A percentile compares a stretch with the other conserved stretches of the same genome.
phyloP scores from a whole-genome alignment of 108 stramenopile genomes.

The Fistulifera pelliculosa region DNA sequence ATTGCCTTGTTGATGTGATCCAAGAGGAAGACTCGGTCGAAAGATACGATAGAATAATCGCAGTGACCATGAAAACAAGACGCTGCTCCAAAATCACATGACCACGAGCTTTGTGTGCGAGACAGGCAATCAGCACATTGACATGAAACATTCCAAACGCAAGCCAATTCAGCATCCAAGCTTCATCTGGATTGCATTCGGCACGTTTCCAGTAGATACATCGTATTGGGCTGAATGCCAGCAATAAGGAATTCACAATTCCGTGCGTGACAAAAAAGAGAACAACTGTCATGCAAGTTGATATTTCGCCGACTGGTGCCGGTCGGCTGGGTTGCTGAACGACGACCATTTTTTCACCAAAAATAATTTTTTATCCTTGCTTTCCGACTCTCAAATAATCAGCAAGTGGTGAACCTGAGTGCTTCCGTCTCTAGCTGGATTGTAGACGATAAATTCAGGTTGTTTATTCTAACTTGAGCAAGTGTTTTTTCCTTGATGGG shows the following conservation, averaged over 20 bases:
- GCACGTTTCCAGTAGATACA: not conserved
- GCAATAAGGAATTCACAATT: slow-evolving; percentile 3
- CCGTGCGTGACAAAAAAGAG: slow-evolving; percentile 10
- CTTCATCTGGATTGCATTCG: slow-evolving; percentile 4
- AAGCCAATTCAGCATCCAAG: slow-evolving; percentile 9
- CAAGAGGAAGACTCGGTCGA: slow-evolving; percentile 5
- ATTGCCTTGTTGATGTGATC: slow-evolving; percentile 3
- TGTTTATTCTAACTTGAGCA: too few relatives aligned
- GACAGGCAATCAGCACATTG: not conserved
- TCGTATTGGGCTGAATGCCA: not conserved
- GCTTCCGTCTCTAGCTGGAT: too few relatives aligned
- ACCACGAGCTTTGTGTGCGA: slow-evolving; percentile 1
- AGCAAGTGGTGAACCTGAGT: too few relatives aligned
- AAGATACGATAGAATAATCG: slow-evolving; percentile 2
- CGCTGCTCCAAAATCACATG: slow-evolving; percentile 1
- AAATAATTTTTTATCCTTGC: too few relatives aligned
- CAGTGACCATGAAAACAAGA: not conserved
- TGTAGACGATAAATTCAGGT: too few relatives aligned
- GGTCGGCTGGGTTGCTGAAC: too few relatives aligned
- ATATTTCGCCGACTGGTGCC: too few relatives aligned
- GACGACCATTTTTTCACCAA: too few relatives aligned
- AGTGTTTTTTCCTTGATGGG: too few relatives aligned
- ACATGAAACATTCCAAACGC: slow-evolving; percentile 8
- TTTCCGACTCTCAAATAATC: too few relatives aligned
- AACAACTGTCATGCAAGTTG: not conserved